phyloP scores from a whole-genome alignment of 768 basidiomycete genomes.

The Floccularia luteovirens region DNA sequence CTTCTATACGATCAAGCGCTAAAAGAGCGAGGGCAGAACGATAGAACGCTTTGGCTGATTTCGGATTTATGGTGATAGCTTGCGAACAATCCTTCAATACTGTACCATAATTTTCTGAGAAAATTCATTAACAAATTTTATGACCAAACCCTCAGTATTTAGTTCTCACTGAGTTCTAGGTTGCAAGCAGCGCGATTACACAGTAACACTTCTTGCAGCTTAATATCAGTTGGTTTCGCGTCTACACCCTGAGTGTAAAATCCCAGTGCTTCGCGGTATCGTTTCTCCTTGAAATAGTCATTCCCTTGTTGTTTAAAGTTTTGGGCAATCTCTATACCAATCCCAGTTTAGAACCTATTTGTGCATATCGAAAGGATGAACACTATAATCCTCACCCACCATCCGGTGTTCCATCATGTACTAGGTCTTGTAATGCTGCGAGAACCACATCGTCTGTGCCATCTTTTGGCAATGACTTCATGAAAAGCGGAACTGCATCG shows the following conservation, averaged over 20 bases:
- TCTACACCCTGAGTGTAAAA: conserved; percentile 92
- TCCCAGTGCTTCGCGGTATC: conserved; percentile 77
- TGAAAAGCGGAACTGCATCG: conserved; percentile 83
- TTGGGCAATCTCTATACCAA: conserved; percentile 65
- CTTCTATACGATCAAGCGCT: conserved; percentile 66
- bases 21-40: conserved; percentile 77
- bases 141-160: conserved; percentile 1
- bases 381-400: conserved; percentile 67
- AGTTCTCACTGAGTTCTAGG: conserved; percentile 71
- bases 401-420: conserved; percentile 87
- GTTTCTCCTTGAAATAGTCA: conserved; percentile 84
- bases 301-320: conserved; percentile 97
- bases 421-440: conserved; percentile 79
- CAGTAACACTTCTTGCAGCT: conserved; percentile 58
- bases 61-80: conserved; percentile 53
- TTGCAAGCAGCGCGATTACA: conserved; percentile 94
- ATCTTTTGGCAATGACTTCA: conserved; percentile 77
- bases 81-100: conserved; percentile 82
- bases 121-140: neutral
- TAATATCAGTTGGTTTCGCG: conserved; percentile 62
- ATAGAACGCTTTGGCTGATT: conserved; percentile 78
- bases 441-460: conserved; percentile 58
- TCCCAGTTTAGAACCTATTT: conserved; percentile 1
- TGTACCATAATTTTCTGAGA: conserved; percentile 78
- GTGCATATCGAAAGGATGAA: neutral